phyloP scores from a whole-genome alignment of 225 moss, liverwort and hornwort species.

The Bryum argenteum region DNA sequence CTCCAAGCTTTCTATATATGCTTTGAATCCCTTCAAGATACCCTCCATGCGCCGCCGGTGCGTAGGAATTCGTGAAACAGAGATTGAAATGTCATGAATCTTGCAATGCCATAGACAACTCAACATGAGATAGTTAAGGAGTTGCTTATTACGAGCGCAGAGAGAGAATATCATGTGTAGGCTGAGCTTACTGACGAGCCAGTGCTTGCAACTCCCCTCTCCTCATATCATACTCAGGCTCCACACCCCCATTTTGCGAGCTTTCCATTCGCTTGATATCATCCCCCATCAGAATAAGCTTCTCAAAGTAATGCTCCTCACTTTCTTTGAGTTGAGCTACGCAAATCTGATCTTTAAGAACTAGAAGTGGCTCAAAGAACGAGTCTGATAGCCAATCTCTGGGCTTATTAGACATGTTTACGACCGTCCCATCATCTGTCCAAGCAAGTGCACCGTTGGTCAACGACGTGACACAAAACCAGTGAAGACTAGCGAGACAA shows the following conservation, averaged over 20 bases:
- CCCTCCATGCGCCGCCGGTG: slow-evolving; percentile 64
- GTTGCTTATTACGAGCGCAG: not conserved
- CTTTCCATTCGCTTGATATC: slow-evolving; percentile 50
- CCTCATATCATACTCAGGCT: slow-evolving; percentile 70
- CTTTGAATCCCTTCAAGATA: slow-evolving; percentile 47
- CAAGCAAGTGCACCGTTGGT: slow-evolving; percentile 24
- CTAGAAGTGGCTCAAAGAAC: slow-evolving; percentile 78
- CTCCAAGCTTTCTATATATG: slow-evolving; percentile 47
- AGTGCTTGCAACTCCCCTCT: slow-evolving; percentile 79
- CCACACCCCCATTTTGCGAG: slow-evolving; percentile 80
- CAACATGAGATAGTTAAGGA: not conserved
- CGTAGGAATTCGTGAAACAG: slow-evolving; percentile 71
- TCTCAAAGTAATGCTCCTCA: slow-evolving; percentile 69
- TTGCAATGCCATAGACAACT: slow-evolving; percentile 36
- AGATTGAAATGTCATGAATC: slow-evolving; percentile 65
- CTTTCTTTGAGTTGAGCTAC: slow-evolving; percentile 58
- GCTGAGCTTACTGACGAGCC: slow-evolving; percentile 66
- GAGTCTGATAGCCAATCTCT: slow-evolving; percentile 66
- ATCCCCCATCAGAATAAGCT: slow-evolving; percentile 58
- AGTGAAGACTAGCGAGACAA: slow-evolving; percentile 6
- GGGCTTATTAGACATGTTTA: slow-evolving; percentile 72
- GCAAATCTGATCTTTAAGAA: slow-evolving; percentile 69
- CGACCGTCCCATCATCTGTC: slow-evolving; percentile 75
- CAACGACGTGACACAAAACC: slow-evolving; percentile 15
- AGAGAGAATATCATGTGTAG: not conserved